Conservation (phyloP, 2,329 filamentous ascomycete species). For the Metarhizium humberi region DNA sequence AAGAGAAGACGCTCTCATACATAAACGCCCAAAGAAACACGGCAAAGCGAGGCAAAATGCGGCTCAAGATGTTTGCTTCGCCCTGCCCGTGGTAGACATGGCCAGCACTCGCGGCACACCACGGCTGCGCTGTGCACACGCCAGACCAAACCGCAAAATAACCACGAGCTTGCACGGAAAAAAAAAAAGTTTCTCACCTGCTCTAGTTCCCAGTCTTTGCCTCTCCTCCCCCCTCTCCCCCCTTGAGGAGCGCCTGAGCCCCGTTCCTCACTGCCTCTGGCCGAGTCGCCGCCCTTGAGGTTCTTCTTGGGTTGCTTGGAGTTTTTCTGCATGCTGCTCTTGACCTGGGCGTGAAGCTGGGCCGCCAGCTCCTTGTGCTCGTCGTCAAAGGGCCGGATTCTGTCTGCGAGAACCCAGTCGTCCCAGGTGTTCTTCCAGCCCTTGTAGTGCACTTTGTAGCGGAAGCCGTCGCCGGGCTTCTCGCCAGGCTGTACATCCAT, state of each 20-base stretch:
- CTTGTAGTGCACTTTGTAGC: conserved; percentile 96
- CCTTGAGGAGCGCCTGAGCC: conserved; percentile 51
- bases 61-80: neutral
- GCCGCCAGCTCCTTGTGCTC: conserved; percentile 87
- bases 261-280: conserved; percentile 70
- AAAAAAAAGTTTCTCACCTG: conserved; percentile 45
- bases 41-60: conserved; percentile 5
- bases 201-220: conserved; percentile 74
- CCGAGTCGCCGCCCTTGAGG: conserved; percentile 32
- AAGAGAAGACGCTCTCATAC: too few relatives aligned
- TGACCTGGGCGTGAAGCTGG: conserved; percentile 61
- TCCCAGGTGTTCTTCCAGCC: conserved; percentile 99
- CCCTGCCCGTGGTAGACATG: neutral
- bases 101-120: neutral
- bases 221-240: conserved; percentile 60
- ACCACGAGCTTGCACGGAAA: neutral
- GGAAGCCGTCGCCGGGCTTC: conserved; percentile 59
- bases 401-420: conserved; percentile 92
- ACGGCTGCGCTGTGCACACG: neutral
- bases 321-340: conserved; percentile 43
- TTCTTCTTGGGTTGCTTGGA: conserved; percentile 45
- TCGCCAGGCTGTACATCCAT: conserved; percentile 66
- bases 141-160: neutral
- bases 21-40: neutral
- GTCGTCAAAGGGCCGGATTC: conserved; percentile 86